A percentile compares a stretch with the other conserved stretches of the same genome.
Evolutionary conservation across 208 protist species (phyloP).

Genomic region (Lotmaria passim): DNA sequence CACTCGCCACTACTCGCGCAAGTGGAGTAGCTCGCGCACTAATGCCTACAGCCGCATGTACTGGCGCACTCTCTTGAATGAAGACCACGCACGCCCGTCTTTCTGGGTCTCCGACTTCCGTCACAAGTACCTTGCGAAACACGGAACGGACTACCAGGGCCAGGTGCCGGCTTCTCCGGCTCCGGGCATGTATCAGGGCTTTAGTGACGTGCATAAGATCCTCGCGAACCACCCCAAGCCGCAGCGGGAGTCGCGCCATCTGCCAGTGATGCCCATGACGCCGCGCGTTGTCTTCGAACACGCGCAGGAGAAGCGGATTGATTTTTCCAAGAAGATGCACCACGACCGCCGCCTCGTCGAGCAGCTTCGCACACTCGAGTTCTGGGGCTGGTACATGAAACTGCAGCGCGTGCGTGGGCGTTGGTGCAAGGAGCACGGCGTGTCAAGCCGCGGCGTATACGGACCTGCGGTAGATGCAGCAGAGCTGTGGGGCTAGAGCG

Average conservation of each 20-base stretch:
- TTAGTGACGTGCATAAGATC: constrained; percentile 87
- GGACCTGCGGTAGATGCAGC: constrained; percentile 90
- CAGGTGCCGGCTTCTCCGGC: constrained; percentile 82
- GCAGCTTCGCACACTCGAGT: constrained; percentile 80
- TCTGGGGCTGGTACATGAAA: constrained; percentile 93
- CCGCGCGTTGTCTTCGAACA: constrained; percentile 91
- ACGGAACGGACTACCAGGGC: constrained; percentile 87
- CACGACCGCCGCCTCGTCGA: constrained; percentile 73
- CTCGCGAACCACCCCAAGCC: constrained; percentile 90
- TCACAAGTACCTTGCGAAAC: constrained; percentile 83
- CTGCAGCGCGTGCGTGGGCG: constrained; percentile 90
- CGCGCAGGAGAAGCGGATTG: constrained; percentile 82
- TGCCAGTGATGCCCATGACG: constrained; percentile 91
- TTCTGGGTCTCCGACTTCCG: constrained; percentile 94
- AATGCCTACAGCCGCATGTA: constrained; percentile 87
- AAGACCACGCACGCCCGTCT: constrained; percentile 80
- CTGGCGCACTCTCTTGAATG: constrained; percentile 83
- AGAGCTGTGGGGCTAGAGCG: constrained; percentile 86
- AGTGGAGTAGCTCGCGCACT: constrained; percentile 82
- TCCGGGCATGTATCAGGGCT: constrained; percentile 89
- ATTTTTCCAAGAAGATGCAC: constrained; percentile 81
- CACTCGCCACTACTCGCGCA: constrained; percentile 65
- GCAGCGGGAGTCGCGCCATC: constrained; percentile 86
- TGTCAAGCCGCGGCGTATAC: constrained; percentile 90
- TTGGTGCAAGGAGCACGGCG: constrained; percentile 90